phyloP scores from a whole-genome alignment of 1,284 basidiomycete species.

The Vanrija sp. region DNA sequence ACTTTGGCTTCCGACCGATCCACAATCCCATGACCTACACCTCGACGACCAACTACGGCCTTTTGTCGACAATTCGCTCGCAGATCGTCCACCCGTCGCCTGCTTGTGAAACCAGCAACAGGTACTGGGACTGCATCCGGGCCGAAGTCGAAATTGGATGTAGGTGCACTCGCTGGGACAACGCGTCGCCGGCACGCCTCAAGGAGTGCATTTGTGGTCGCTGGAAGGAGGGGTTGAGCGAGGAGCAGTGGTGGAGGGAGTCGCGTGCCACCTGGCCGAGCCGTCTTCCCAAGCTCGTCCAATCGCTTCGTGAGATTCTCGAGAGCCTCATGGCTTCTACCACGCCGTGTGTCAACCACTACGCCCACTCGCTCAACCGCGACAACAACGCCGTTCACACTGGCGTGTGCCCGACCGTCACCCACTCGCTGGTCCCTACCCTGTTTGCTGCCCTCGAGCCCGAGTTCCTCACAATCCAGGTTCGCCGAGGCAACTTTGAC shows the following conservation, averaged over 20 bases:
- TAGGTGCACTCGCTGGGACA: constrained; percentile 74
- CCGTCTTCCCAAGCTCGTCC: constrained; percentile 62
- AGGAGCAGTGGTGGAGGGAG: constrained; percentile 49
- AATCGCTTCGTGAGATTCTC: constrained; percentile 75
- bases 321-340: constrained; percentile 65
- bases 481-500: constrained; percentile 72
- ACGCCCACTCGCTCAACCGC: constrained; percentile 53
- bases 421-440: constrained; percentile 47
- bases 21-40: constrained; percentile 62
- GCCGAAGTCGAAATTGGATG: constrained; percentile 76
- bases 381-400: constrained; percentile 58
- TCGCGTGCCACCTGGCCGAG: constrained; percentile 61
- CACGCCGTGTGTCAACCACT: constrained; percentile 40
- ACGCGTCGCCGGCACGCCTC: constrained; percentile 47
- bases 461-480: constrained; percentile 70
- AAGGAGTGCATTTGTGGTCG: constrained; percentile 61
- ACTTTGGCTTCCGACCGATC: constrained; percentile 39
- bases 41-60: constrained; percentile 22
- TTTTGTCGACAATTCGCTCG: constrained; percentile 19
- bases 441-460: constrained; percentile 53
- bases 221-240: constrained; percentile 35
- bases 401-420: constrained; percentile 58
- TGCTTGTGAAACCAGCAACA: constrained; percentile 60
- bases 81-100: constrained; percentile 27
- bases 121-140: constrained; percentile 78